Base-by-base conservation (phyloP, 1,139 yeast species). In the Wickerhamomyces sp. region DNA sequence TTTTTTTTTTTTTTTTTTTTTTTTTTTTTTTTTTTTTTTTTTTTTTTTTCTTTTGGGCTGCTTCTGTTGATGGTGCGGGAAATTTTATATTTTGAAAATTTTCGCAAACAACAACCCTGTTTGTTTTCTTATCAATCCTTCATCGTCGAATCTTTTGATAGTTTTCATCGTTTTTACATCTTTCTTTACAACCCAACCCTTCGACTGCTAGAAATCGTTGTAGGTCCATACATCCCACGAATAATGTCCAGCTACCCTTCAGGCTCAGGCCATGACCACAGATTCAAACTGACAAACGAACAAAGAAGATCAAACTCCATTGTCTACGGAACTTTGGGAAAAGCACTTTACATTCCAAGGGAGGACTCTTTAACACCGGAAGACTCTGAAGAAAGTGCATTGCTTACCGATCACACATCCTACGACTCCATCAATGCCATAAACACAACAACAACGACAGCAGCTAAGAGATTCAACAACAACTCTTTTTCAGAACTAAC, bases 271-370 rank as follows among this genome's bases (percentile, higher is more conserved):
- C 8, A 18, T 23, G 49, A 42, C 28, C 49, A 46, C 31, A 33
- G 40, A 14, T 50, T 50, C 41, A 49, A 38, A 35, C 44, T 41
- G 23, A 48, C 54, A 5, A 44, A 45, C 14, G 45, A 44, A 2
- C 41, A 49, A 10, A 46, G 49, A 20, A 39, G 52, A 30, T 45
- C 47, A 10, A 39, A 30, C 4, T 45, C 52, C 0, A 38, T 50
- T 8, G 51, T 50, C 2, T 50, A 41, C 28, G 50, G 51, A 11
- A 36, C 52, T 3, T 39, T 36, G 18, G 53, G 54, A 2, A 50
- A 50, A 18, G 53, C 49, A 3, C 34, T 40, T 10, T 50, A 38
- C 27, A 41, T 37, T 7, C 54, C 47, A 6, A 16, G 15, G 6
- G 36, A 30, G 7, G 12, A 26, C 2, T 17, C 12, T 2, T 20